Evolutionary conservation across 2,329 filamentous ascomycete species (phyloP), one percentile per base, ranked within the genome.

Genomic region (Exophiala aquamarina): DNA sequence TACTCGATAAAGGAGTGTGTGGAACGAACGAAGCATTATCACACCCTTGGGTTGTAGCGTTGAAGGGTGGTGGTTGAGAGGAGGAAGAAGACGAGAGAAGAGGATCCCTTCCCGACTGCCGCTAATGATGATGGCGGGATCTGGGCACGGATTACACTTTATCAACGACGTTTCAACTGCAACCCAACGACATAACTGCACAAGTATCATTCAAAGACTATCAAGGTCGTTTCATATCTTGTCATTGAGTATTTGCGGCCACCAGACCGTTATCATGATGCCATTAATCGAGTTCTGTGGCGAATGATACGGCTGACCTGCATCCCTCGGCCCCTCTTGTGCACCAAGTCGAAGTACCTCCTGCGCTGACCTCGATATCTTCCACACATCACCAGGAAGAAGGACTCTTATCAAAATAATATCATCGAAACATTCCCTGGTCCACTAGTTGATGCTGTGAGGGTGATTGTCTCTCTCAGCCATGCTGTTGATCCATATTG

Each of bases 281-380:
- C 38, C 28, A 35, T 51, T 40, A 45, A 34, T 40, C 39, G 21
- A 38, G 31, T 15, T 26, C 15, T 15, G 21, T 45, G 23, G 37
- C 39, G 14, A 37, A 23, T 23, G 33, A 32, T 33, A 18, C 36
- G 14, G n/a, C n/a, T n/a, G n/a, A n/a, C 36, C 41, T 40, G 39
- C 28, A 33, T 31, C 37, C 48, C n/a, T n/a, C n/a, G n/a, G n/a
- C n/a, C 49, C 52, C 48, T 49, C 41, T 44, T 33, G 21, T 32
- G 42, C 41, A 39, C 36, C 14, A 28, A 15, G 11, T 36, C 18
- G 32, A 40, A 42, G 36, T 37, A 26, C 41, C 39, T 47, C 52
- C 52, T 55, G 52, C 52, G 49, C 52, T 47, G 49, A 31, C 28
- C 39, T 29, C 41, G 37, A 51, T 39, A 46, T 47, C 28, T 40